These are phyloP conservation scores for Eucalyptus erythrocorys DNA, from an alignment of 345 rosid species.

Conservation along the genomic window DNA sequence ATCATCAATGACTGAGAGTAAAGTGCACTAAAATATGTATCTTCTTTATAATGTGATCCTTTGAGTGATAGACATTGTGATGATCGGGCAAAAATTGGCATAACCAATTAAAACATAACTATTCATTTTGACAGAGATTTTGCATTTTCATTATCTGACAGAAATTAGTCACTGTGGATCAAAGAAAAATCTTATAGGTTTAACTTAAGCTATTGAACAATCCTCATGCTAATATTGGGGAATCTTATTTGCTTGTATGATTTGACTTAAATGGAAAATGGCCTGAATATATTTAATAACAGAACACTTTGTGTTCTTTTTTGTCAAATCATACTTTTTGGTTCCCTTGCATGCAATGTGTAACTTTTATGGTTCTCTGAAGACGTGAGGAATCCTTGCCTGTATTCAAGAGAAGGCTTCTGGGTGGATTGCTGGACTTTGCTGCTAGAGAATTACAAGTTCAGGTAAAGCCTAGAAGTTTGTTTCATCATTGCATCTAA, in stretches of 20 bases:
- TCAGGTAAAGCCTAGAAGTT: conserved; percentile 38
- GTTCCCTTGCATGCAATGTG: background rate
- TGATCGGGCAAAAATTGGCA: background rate
- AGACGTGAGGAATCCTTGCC: conserved; percentile 98
- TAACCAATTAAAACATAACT: background rate
- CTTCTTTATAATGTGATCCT: background rate
- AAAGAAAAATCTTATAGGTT: background rate
- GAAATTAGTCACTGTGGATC: background rate
- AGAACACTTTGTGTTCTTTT: background rate
- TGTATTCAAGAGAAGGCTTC: conserved; percentile 87
- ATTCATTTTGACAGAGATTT: background rate
- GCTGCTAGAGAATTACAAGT: conserved; percentile 95
- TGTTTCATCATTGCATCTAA: background rate
- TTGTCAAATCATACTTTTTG: background rate
- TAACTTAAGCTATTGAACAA: background rate
- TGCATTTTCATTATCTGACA: background rate
- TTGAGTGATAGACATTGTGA: background rate
- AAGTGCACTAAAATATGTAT: background rate
- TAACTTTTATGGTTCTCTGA: background rate
- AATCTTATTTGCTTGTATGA: background rate
- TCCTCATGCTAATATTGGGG: background rate
- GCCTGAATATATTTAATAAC: background rate
- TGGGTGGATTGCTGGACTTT: conserved; percentile 92
- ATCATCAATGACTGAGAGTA: background rate
- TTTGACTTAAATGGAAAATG: background rate